These are phyloP conservation scores for Brettanomyces anomalus DNA, from an alignment of 805 yeast genomes.

Conservation along the genomic window DNA sequence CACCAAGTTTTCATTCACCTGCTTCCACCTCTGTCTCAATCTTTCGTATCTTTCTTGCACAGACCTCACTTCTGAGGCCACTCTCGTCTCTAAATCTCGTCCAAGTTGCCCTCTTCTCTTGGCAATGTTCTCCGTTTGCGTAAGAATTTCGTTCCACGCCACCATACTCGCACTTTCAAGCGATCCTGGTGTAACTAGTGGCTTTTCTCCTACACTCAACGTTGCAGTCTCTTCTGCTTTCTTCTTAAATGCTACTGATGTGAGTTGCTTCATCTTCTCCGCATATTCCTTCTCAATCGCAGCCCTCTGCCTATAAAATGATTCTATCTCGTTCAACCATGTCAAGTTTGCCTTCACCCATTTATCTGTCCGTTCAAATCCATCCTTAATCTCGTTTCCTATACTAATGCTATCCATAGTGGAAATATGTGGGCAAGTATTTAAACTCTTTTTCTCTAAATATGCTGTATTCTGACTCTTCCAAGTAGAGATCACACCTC, in stretches of 20 bases:
- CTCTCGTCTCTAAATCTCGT: slow-evolving; percentile 46
- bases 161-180: slow-evolving; percentile 80
- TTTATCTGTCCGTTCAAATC: slow-evolving; percentile 63
- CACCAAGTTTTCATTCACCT: slow-evolving; percentile 50
- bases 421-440: neutral
- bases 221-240: slow-evolving; percentile 61
- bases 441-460: too few relatives aligned
- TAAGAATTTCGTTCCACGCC: slow-evolving; percentile 81
- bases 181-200: slow-evolving; percentile 90
- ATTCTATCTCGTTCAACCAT: slow-evolving; percentile 73
- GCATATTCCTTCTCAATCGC: slow-evolving; percentile 78
- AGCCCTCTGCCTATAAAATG: slow-evolving; percentile 78
- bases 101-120: slow-evolving; percentile 54
- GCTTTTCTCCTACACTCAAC: slow-evolving; percentile 84
- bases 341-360: slow-evolving; percentile 71
- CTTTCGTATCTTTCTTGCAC: slow-evolving; percentile 45
- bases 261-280: slow-evolving; percentile 49
- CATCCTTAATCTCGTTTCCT: slow-evolving; percentile 74
- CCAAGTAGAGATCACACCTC: too few relatives aligned
- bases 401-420: slow-evolving; percentile 29
- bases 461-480: too few relatives aligned
- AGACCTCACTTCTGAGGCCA: slow-evolving; percentile 51
- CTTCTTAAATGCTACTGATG: slow-evolving; percentile 62
- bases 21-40: slow-evolving; percentile 46
- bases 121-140: slow-evolving; percentile 75